phyloP scores from a whole-genome alignment of 2,329 filamentous ascomycete species.

The Pseudogymnoascus sp. region DNA sequence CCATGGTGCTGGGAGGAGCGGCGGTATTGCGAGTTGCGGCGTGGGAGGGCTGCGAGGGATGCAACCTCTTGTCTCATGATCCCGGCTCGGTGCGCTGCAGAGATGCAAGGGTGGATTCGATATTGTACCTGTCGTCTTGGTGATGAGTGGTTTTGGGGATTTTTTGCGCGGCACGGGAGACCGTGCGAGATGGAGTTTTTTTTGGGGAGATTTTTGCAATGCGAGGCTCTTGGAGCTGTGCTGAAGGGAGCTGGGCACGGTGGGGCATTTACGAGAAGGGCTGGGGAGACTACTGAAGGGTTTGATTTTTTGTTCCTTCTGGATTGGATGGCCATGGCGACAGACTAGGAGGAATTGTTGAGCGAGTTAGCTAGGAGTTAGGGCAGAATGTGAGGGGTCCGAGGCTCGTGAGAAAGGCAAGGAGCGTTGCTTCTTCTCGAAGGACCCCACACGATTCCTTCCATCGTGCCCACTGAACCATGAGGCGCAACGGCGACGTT shows the following conservation, averaged over 20 bases:
- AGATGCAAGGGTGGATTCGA: background rate
- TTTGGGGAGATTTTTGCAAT: background rate
- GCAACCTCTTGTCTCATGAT: slow-evolving; percentile 3
- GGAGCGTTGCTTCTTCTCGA: background rate
- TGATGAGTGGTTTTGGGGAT: background rate
- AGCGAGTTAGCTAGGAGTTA: background rate
- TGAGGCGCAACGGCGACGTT: slow-evolving; percentile 12
- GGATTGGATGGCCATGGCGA: background rate
- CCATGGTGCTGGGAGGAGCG: background rate
- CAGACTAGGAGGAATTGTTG: background rate
- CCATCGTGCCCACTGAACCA: slow-evolving; percentile 11
- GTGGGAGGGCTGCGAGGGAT: background rate
- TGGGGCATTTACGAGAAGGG: background rate
- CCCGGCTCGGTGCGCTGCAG: background rate
- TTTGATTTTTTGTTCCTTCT: background rate
- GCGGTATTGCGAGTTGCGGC: background rate
- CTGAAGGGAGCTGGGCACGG: background rate
- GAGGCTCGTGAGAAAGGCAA: background rate
- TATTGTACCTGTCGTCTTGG: background rate
- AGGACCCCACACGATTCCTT: slow-evolving; percentile 2
- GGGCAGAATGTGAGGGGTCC: background rate
- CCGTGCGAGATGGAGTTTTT: background rate
- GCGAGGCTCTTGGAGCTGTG: background rate
- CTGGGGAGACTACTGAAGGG: background rate
- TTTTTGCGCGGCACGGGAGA: background rate